These are phyloP conservation scores for Exophiala phaeomuriformis DNA, from an alignment of 2,329 filamentous ascomycete species.

Conservation along the genomic window DNA sequence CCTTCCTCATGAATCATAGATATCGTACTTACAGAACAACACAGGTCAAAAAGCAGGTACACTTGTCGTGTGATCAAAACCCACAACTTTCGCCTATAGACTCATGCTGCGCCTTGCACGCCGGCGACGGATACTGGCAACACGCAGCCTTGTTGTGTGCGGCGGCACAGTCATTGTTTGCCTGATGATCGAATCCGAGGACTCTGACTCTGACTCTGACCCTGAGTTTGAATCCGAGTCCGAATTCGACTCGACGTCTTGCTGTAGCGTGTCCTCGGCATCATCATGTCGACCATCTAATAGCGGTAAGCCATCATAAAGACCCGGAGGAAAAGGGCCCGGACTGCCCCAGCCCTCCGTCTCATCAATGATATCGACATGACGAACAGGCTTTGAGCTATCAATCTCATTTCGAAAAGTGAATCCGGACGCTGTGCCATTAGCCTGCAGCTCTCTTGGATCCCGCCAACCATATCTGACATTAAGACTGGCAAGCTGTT, in stretches of 20 bases:
- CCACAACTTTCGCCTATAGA: background rate
- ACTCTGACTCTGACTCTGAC: too few species aligned
- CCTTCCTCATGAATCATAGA: too few species aligned
- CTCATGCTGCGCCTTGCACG: background rate
- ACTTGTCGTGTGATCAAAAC: background rate
- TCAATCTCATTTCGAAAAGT: slow-evolving; percentile 19
- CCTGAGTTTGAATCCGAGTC: too few species aligned
- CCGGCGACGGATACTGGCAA: background rate
- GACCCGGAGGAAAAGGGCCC: slow-evolving; percentile 15
- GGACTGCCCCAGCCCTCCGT: slow-evolving; percentile 18
- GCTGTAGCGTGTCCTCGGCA: background rate
- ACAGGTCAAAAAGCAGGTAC: too few species aligned
- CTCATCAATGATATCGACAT: slow-evolving; percentile 23
- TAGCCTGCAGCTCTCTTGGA: background rate
- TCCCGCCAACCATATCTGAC: slow-evolving; percentile 25
- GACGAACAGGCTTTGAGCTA: slow-evolving; percentile 7
- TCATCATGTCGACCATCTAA: background rate
- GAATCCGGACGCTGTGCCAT: background rate
- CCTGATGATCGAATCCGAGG: too few species aligned
- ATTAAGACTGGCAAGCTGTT: slow-evolving; percentile 17
- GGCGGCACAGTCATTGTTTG: too few species aligned
- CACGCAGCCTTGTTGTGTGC: background rate
- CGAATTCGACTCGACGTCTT: too few species aligned
- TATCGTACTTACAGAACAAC: too few species aligned
- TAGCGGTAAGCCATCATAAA: slow-evolving; percentile 11